Conservation (phyloP, 2,329 filamentous ascomycete genomes). For the Calonectria leucothoes region DNA sequence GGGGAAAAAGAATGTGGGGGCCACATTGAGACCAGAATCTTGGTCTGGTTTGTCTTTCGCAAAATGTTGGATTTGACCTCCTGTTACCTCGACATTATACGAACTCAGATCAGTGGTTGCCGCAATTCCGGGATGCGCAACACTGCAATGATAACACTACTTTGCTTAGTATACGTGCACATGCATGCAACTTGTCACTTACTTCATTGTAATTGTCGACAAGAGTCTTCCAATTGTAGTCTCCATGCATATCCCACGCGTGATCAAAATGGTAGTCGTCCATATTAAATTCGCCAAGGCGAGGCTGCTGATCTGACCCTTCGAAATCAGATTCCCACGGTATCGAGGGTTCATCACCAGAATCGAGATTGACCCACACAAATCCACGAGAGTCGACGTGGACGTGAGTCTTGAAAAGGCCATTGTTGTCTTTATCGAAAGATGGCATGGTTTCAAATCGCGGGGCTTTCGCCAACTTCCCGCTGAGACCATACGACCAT, state of each 20-base stretch:
- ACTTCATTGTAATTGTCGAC: slow-evolving; percentile 72
- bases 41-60: slow-evolving; percentile 16
- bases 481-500: slow-evolving; percentile 70
- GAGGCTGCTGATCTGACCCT: slow-evolving; percentile 56
- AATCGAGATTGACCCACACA: slow-evolving; percentile 69
- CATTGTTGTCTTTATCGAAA: slow-evolving; percentile 67
- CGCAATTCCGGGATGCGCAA: slow-evolving; percentile 31
- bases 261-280: slow-evolving; percentile 67
- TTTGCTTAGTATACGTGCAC: background rate
- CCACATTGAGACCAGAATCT: slow-evolving; percentile 1
- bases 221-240: slow-evolving; percentile 70
- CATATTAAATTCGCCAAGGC: slow-evolving; percentile 57
- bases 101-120: slow-evolving; percentile 6
- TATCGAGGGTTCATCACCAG: slow-evolving; percentile 52
- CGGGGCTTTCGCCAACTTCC: slow-evolving; percentile 70
- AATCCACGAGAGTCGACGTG: slow-evolving; percentile 65
- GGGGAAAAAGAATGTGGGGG: slow-evolving; percentile 31
- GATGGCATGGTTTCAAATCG: slow-evolving; percentile 66
- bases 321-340: slow-evolving; percentile 64
- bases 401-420: slow-evolving; percentile 65
- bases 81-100: slow-evolving; percentile 19
- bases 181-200: background rate
- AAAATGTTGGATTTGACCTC: slow-evolving; percentile 33
- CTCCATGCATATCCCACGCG: slow-evolving; percentile 63
- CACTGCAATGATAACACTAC: slow-evolving; percentile 30